Percentiles rank a stretch among this genome's conserved stretches.
These are phyloP conservation scores for Bacidia rubella DNA, from an alignment of 495 filamentous ascomycete species.

Conservation along the genomic window DNA sequence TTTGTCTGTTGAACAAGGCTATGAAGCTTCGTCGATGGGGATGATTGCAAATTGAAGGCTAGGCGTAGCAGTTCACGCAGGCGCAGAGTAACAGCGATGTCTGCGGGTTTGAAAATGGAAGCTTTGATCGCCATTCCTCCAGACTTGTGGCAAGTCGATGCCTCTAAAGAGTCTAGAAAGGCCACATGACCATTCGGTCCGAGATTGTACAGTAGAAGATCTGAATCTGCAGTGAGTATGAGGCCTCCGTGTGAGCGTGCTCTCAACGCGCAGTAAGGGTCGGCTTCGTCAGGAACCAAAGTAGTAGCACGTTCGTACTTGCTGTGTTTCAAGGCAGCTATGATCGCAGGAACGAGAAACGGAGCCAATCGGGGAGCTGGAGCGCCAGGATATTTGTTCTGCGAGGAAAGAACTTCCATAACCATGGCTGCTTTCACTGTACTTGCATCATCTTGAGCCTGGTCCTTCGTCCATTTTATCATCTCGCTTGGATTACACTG, in stretches of 20 bases:
- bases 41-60: conserved; percentile 24
- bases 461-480: too few species aligned
- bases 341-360: conserved; percentile 58
- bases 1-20: not conserved
- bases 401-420: too few species aligned
- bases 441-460: too few species aligned
- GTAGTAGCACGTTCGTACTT: conserved; percentile 36
- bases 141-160: conserved; percentile 2
- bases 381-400: too few species aligned
- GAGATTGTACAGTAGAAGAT: conserved; percentile 56
- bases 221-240: conserved; percentile 58
- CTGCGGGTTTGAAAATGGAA: conserved; percentile 23
- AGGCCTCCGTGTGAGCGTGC: conserved; percentile 33
- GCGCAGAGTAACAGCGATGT: conserved; percentile 29
- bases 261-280: conserved; percentile 48
- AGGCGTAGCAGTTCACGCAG: conserved; percentile 23
- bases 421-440: too few species aligned
- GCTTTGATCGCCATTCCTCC: conserved; percentile 20
- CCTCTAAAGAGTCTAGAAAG: conserved; percentile 37
- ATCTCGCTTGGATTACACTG: too few species aligned
- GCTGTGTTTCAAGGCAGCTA: conserved; percentile 40
- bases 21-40: conserved; percentile 17
- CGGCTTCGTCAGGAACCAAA: conserved; percentile 59
- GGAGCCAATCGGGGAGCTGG: too few species aligned
- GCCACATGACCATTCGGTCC: conserved; percentile 42